A percentile compares a stretch with the other conserved stretches of the same genome.
Conservation (phyloP, 495 filamentous ascomycete species). For the Hyaloscypha finlandica region DNA sequence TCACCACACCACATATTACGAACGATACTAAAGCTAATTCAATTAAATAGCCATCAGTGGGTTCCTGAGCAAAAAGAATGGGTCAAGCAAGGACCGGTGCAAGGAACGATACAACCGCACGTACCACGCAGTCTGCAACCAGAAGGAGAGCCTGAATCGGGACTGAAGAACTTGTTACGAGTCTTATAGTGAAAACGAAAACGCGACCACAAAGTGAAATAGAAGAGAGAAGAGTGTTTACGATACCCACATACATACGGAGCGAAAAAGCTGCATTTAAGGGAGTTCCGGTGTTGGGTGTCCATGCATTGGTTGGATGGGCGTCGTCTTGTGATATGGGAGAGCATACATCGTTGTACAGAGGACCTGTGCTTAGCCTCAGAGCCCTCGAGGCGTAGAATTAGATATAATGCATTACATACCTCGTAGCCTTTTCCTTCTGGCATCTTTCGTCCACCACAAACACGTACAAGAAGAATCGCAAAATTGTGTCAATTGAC, state of each 20-base stretch:
- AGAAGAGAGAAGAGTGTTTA: background rate
- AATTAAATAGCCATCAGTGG: slow-evolving; percentile 26
- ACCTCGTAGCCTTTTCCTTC: too few species aligned
- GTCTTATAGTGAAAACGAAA: slow-evolving; percentile 7
- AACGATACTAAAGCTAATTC: background rate
- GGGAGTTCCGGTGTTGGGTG: background rate
- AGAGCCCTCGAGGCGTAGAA: too few species aligned
- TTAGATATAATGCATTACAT: too few species aligned
- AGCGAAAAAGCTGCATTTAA: too few species aligned
- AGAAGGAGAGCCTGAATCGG: slow-evolving; percentile 14
- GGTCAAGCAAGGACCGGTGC: slow-evolving; percentile 16
- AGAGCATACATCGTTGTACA: too few species aligned
- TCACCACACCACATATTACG: background rate
- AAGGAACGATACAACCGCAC: slow-evolving; percentile 16
- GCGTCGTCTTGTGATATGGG: too few species aligned
- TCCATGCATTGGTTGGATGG: background rate
- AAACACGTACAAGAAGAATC: too few species aligned
- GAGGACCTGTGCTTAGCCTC: too few species aligned
- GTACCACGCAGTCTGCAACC: slow-evolving; percentile 20
- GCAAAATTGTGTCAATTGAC: too few species aligned
- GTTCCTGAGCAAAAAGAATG: slow-evolving; percentile 31
- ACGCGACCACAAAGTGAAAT: background rate
- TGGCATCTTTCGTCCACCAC: too few species aligned
- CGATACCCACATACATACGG: too few species aligned
- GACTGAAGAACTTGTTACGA: slow-evolving; percentile 14